Base-by-base conservation (phyloP, 1,139 yeast genomes). In the Suhomyces terraborum region DNA sequence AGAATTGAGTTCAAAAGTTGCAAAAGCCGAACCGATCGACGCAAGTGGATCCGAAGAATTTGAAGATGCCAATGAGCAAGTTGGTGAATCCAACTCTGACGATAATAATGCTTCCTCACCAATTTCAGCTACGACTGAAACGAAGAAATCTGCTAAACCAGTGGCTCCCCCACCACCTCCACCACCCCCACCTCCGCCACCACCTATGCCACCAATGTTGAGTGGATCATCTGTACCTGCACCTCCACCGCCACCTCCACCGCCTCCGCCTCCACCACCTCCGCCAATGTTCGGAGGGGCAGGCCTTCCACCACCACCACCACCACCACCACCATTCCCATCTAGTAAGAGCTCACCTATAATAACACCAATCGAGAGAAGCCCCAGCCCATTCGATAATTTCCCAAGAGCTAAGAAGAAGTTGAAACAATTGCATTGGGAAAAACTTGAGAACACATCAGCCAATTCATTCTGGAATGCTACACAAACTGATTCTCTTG, bases 381-480 rank as follows among this genome's bases (percentile, higher is more conserved):
- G 33, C 3, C 47, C 53, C 9, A 59, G 69, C 13, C 71, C 80
- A 37, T 79, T 79, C 52, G 87, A 80, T 38, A 69, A 69, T 40
- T 76, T 77, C 51, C 91, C 91, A 35, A 74, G 91, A 53, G 91
- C 95, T 18, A 83, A 83, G 67, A 80, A 77, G 65, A 84, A 82
- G 70, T 69, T 85, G 62, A 85, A 85, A 58, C 95, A 85, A 59
- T 68, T 85, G 50, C 95, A 86, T 55, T 86, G 94, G 94, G 94
- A 86, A 51, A 85, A 84, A 54, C 69, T 85, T 43, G 93, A 85
- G 26, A 61, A 65, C 29, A 59, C 59, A 23, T 73, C 84, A 2
- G 76, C 73, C 26, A 77, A 79, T 45, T 82, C 93, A 0, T 82
- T 85, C 59, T 85, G 94, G 94, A 62, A 66, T 27, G 58, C 63